phyloP scores from a whole-genome alignment of 2,329 filamentous ascomycete genomes.

The Talaromyces sp. region DNA sequence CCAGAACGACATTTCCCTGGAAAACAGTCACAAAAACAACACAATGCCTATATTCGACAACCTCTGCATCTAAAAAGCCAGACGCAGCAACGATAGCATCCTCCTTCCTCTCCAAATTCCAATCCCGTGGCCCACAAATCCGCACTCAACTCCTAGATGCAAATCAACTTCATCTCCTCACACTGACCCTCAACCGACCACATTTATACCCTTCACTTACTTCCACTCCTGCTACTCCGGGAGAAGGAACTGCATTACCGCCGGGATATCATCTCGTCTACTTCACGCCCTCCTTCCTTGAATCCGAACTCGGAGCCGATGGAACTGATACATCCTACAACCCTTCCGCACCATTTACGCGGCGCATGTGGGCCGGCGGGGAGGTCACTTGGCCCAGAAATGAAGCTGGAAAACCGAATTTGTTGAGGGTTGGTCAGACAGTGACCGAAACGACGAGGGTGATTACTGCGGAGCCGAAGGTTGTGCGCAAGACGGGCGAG shows the following conservation, averaged over 20 bases:
- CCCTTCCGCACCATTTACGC: slow-evolving; percentile 68
- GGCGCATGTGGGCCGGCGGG: slow-evolving; percentile 89
- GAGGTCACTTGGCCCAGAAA: slow-evolving; percentile 55
- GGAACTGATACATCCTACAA: slow-evolving; percentile 79
- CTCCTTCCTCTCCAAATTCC: slow-evolving; percentile 45
- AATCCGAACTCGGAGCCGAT: slow-evolving; percentile 69
- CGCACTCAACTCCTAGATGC: slow-evolving; percentile 57
- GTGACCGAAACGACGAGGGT: slow-evolving; percentile 57
- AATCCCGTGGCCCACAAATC: slow-evolving; percentile 42
- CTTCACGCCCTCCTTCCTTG: slow-evolving; percentile 69
- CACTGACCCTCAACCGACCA: slow-evolving; percentile 56
- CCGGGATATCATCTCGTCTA: slow-evolving; percentile 80
- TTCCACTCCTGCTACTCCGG: background rate
- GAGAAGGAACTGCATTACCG: slow-evolving; percentile 52
- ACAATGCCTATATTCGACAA: background rate
- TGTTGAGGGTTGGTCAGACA: slow-evolving; percentile 46
- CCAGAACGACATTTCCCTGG: background rate
- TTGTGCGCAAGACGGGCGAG: slow-evolving; percentile 54
- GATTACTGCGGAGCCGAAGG: slow-evolving; percentile 48
- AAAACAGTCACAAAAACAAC: background rate
- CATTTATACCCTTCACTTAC: slow-evolving; percentile 42
- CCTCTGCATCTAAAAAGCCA: background rate
- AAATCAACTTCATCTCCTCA: slow-evolving; percentile 64
- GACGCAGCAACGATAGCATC: slow-evolving; percentile 31
- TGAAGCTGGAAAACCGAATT: slow-evolving; percentile 32